Percentiles rank a stretch among this genome's conserved stretches.
Conservation (phyloP, 2,329 filamentous ascomycete genomes). For the Pezicula rhizophila region DNA sequence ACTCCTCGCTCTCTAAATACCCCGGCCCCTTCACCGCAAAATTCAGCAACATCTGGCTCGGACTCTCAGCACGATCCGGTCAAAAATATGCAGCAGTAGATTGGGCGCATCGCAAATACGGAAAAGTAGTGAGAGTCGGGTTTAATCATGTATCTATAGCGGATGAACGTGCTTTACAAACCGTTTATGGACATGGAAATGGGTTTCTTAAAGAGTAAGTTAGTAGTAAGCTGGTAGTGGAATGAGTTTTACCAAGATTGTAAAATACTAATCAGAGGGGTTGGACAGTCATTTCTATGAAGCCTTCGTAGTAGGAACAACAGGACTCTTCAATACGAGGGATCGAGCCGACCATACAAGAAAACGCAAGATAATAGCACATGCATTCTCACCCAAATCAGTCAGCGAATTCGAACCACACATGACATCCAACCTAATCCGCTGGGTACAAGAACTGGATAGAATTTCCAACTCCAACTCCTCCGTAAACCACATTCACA, state of each 20-base stretch:
- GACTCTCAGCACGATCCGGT: slow-evolving; percentile 57
- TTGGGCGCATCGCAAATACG: slow-evolving; percentile 62
- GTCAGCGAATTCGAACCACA: slow-evolving; percentile 82
- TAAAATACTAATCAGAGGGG: too few species aligned
- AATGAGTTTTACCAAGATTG: too few species aligned
- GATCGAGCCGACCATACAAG: slow-evolving; percentile 73
- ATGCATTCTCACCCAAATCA: slow-evolving; percentile 77
- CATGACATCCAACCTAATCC: slow-evolving; percentile 69
- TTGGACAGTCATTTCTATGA: slow-evolving; percentile 72
- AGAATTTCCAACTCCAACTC: slow-evolving; percentile 36
- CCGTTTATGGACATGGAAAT: slow-evolving; percentile 75
- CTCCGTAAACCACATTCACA: too few species aligned
- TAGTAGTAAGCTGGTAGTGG: too few species aligned
- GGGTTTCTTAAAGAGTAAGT: slow-evolving; percentile 67
- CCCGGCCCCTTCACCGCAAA: slow-evolving; percentile 43
- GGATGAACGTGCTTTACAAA: slow-evolving; percentile 69
- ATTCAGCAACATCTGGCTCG: slow-evolving; percentile 73
- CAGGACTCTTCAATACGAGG: slow-evolving; percentile 84
- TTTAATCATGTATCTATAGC: slow-evolving; percentile 80
- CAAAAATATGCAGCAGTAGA: slow-evolving; percentile 59
- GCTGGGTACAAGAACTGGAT: slow-evolving; percentile 68
- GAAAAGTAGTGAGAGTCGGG: slow-evolving; percentile 73
- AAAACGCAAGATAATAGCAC: slow-evolving; percentile 80
- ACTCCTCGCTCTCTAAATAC: slow-evolving; percentile 26
- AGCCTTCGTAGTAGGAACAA: slow-evolving; percentile 77